Percentiles rank a stretch among this genome's conserved stretches.
Evolutionary conservation across 2,329 filamentous ascomycete species (phyloP).

Genomic region (Aspergillus nomiae): DNA sequence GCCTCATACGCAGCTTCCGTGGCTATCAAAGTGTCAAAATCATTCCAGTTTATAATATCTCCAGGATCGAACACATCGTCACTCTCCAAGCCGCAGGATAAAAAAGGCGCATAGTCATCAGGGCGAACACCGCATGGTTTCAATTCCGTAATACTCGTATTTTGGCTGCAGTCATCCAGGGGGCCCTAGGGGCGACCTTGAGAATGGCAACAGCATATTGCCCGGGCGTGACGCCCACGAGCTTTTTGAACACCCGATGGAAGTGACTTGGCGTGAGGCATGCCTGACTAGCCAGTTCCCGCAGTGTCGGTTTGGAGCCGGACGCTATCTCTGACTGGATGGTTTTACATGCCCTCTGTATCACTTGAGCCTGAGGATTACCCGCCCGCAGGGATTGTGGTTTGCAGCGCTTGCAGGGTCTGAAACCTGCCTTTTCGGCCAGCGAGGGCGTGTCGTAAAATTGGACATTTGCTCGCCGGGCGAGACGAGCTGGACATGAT

Average conservation of each 20-base stretch:
- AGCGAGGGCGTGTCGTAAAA: conserved; percentile 53
- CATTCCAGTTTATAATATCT: conserved; percentile 32
- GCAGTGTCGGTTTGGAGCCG: conserved; percentile 41
- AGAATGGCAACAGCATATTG: conserved; percentile 30
- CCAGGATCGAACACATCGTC: not conserved
- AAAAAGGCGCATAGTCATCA: not conserved
- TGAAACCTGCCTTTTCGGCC: conserved; percentile 54
- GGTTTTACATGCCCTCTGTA: conserved; percentile 34
- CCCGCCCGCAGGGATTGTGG: conserved; percentile 40
- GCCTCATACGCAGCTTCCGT: conserved; percentile 21
- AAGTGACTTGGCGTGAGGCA: conserved; percentile 56
- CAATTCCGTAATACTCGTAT: not conserved
- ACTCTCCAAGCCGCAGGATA: not conserved
- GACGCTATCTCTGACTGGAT: conserved; percentile 28
- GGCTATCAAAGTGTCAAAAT: conserved; percentile 39
- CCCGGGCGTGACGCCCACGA: conserved; percentile 53
- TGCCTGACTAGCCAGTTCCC: conserved; percentile 50
- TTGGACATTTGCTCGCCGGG: conserved; percentile 57
- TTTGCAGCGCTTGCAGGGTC: conserved; percentile 59
- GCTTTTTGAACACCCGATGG: conserved; percentile 58
- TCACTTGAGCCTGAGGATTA: conserved; percentile 35
- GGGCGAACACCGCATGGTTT: not conserved
- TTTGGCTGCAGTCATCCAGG: not conserved
- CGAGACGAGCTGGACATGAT: conserved; percentile 59
- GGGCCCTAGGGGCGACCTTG: not conserved